phyloP scores from a whole-genome alignment of 2,329 filamentous ascomycete species.

The Endothia cerciana region DNA sequence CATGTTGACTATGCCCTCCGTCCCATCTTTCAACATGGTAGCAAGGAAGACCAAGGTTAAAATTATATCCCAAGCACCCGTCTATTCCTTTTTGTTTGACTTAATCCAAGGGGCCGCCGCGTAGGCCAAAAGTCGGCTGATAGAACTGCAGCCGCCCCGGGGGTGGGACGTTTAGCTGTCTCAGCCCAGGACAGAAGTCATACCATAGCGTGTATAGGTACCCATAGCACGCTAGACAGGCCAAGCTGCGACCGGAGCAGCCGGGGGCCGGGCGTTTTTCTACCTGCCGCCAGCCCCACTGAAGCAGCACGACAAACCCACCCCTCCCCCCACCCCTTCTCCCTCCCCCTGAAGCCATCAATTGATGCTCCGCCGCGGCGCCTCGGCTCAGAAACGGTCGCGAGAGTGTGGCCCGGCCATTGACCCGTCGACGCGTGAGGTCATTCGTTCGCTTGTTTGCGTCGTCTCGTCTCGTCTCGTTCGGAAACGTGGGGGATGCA shows the following conservation, averaged over 20 bases:
- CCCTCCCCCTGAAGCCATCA: too few species aligned
- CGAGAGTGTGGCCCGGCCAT: background rate
- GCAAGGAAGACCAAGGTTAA: background rate
- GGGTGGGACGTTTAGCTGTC: too few species aligned
- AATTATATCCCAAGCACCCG: too few species aligned
- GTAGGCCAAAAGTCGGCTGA: background rate
- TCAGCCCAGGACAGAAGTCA: too few species aligned
- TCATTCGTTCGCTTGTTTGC: background rate
- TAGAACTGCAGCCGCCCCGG: background rate
- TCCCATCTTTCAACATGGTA: background rate
- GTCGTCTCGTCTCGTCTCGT: too few species aligned
- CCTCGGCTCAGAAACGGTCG: slow-evolving; percentile 17
- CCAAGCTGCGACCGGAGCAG: background rate
- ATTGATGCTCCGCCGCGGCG: background rate
- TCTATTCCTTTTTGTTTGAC: background rate
- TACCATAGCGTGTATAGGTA: background rate
- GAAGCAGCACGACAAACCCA: too few species aligned
- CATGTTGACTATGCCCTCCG: background rate
- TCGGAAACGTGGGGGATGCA: too few species aligned
- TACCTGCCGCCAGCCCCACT: slow-evolving; percentile 18
- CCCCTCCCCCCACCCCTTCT: too few species aligned
- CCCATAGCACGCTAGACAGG: background rate
- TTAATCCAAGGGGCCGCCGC: background rate
- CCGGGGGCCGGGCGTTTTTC: slow-evolving; percentile 22
- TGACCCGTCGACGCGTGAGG: background rate